These are phyloP conservation scores for Heliamphora pulchella DNA, from an alignment of 179 eudicot species.

Conservation along the genomic window DNA sequence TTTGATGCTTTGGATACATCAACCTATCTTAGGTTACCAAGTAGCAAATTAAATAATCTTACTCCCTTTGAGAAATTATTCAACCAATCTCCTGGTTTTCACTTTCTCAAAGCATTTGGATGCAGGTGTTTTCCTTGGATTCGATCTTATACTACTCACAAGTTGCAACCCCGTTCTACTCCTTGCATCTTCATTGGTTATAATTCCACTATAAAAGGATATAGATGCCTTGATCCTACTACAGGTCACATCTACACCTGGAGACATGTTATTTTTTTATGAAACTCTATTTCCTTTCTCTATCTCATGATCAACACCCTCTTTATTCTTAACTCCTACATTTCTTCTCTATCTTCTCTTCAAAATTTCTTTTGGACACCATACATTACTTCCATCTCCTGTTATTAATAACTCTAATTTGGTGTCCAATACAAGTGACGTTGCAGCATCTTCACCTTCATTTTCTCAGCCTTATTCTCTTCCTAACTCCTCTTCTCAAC, in stretches of 20 bases:
- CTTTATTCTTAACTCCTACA: background rate
- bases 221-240: background rate
- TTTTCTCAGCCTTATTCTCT: too few relatives aligned
- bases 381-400: too few relatives aligned
- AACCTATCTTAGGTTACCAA: background rate
- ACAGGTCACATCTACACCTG: background rate
- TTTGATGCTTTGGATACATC: background rate
- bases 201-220: background rate
- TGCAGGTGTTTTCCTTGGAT: background rate
- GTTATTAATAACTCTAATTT: too few relatives aligned
- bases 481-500: too few relatives aligned
- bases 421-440: too few relatives aligned
- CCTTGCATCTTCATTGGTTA: background rate
- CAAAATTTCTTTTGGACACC: background rate
- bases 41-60: background rate
- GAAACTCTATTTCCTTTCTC: background rate
- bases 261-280: background rate
- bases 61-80: background rate
- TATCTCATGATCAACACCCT: background rate
- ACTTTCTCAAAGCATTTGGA: background rate
- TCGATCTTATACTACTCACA: background rate
- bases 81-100: background rate
- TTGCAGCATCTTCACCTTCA: too few relatives aligned
- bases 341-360: background rate
- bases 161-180: background rate